Conservation (phyloP, 2,329 filamentous ascomycete species). For the Fusarium penzigii region DNA sequence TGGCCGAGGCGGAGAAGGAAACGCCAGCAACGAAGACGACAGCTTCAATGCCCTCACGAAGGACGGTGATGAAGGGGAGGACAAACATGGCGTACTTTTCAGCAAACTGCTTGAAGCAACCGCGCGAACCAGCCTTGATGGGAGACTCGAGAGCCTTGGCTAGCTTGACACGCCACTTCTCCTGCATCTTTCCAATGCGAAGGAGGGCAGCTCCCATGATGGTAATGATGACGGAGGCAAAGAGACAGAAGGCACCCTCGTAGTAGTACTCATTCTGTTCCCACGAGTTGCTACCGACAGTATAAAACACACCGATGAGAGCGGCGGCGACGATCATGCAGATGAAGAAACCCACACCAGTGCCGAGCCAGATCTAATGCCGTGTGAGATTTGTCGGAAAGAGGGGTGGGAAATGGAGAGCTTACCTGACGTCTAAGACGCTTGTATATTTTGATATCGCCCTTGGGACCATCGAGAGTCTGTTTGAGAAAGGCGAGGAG, state of each 20-base stretch:
- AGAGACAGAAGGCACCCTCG: conserved; percentile 75
- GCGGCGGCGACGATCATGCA: conserved; percentile 65
- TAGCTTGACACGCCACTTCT: conserved; percentile 84
- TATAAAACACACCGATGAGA: conserved; percentile 74
- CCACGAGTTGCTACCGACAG: conserved; percentile 68
- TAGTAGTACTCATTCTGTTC: conserved; percentile 74
- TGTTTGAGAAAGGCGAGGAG: conserved; percentile 84
- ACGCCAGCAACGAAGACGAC: conserved; percentile 90
- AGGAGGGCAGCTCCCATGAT: conserved; percentile 79
- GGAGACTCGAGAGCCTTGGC: conserved; percentile 64
- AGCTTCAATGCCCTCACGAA: conserved; percentile 83
- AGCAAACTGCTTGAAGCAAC: conserved; percentile 43
- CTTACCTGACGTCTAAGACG: conserved; percentile 64
- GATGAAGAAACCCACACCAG: conserved; percentile 43
- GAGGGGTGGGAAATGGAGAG: not conserved
- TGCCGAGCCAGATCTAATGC: conserved; percentile 59
- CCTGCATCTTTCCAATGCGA: conserved; percentile 78
- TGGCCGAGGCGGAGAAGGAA: conserved; percentile 72
- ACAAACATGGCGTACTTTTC: conserved; percentile 88
- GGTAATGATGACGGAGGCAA: conserved; percentile 82
- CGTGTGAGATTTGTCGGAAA: not conserved
- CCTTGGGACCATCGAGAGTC: conserved; percentile 65
- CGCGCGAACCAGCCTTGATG: conserved; percentile 49
- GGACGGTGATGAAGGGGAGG: conserved; percentile 81
- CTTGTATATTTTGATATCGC: conserved; percentile 66